Percentiles rank a stretch among this genome's conserved stretches.
phyloP scores from a whole-genome alignment of 1,284 basidiomycete species.

The Apiotrichum gamsii region DNA sequence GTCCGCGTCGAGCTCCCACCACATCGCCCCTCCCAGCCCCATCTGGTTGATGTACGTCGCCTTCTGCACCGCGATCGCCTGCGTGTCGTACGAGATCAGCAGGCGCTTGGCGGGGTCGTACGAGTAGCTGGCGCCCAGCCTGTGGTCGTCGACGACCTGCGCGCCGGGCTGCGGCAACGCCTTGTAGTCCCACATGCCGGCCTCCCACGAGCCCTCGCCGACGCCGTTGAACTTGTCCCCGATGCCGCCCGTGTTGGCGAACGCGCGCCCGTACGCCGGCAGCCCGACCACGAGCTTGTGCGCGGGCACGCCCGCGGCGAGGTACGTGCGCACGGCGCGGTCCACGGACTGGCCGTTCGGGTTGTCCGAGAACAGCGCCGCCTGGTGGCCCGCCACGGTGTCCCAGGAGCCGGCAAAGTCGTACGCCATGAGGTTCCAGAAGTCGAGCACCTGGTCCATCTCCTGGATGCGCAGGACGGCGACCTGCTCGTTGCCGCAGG shows the following conservation, averaged over 20 bases:
- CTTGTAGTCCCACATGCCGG: constrained; percentile 59
- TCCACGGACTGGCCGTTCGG: constrained; percentile 59
- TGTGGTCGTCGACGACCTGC: constrained; percentile 61
- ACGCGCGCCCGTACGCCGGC: constrained; percentile 78
- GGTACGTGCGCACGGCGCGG: constrained; percentile 61
- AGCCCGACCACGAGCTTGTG: constrained; percentile 76
- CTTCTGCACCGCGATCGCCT: constrained; percentile 65
- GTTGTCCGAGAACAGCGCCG: constrained; percentile 58
- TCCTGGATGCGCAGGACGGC: constrained; percentile 59
- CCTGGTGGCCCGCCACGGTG: constrained; percentile 65
- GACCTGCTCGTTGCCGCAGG: constrained; percentile 67
- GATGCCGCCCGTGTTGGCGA: constrained; percentile 69
- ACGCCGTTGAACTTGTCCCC: constrained; percentile 63
- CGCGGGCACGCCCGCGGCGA: constrained; percentile 60
- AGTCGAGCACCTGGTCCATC: constrained; percentile 66
- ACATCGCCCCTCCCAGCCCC: constrained; percentile 69
- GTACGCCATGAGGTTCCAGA: constrained; percentile 79
- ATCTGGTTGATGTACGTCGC: constrained; percentile 64
- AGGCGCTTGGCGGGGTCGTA: constrained; percentile 59
- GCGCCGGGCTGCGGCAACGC: constrained; percentile 62
- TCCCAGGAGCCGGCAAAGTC: constrained; percentile 47
- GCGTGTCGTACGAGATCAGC: constrained; percentile 73
- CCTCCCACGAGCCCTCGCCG: constrained; percentile 54
- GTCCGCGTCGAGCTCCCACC: constrained; percentile 57
- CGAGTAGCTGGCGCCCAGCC: constrained; percentile 69